These are phyloP conservation scores for Candida loeiensis DNA, from an alignment of 805 yeast species.

Conservation along the genomic window DNA sequence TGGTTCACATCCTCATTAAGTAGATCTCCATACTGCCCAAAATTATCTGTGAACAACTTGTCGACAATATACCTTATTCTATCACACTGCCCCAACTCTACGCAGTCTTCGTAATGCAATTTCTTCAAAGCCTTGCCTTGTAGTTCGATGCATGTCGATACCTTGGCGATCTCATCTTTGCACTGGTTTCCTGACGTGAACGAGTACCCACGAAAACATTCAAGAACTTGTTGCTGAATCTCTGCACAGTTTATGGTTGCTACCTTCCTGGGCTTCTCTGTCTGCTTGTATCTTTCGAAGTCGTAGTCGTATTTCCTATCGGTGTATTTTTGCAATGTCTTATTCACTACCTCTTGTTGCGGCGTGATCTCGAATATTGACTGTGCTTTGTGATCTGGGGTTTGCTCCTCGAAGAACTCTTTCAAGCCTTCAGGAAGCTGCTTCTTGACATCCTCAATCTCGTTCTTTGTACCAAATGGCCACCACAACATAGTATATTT, in stretches of 20 bases:
- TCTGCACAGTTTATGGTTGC: slow-evolving; percentile 39
- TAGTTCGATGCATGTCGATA: slow-evolving; percentile 30
- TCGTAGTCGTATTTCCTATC: slow-evolving; percentile 20
- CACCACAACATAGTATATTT: slow-evolving; percentile 23
- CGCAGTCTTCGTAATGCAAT: slow-evolving; percentile 36
- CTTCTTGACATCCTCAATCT: slow-evolving; percentile 26
- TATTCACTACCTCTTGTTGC: slow-evolving; percentile 25
- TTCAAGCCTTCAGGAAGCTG: slow-evolving; percentile 34
- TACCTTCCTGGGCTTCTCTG: slow-evolving; percentile 23
- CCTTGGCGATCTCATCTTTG: slow-evolving; percentile 24
- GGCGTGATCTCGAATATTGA: slow-evolving; percentile 23
- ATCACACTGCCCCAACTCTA: slow-evolving; percentile 31
- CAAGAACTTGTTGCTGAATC: slow-evolving; percentile 33
- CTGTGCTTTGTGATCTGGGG: slow-evolving; percentile 26
- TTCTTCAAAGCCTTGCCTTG: slow-evolving; percentile 33
- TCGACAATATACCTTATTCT: slow-evolving; percentile 36
- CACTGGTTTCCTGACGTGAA: slow-evolving; percentile 28
- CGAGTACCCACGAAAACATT: slow-evolving; percentile 34
- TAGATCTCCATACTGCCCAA: slow-evolving; percentile 35
- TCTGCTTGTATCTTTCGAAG: slow-evolving; percentile 29
- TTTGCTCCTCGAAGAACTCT: slow-evolving; percentile 27
- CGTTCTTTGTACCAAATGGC: slow-evolving; percentile 26
- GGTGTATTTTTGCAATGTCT: slow-evolving; percentile 20
- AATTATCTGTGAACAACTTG: slow-evolving; percentile 31
- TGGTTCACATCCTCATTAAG: slow-evolving; percentile 24